Evolutionary conservation across 768 basidiomycete genomes (phyloP).

Genomic region (Phaeotremella skinneri): DNA sequence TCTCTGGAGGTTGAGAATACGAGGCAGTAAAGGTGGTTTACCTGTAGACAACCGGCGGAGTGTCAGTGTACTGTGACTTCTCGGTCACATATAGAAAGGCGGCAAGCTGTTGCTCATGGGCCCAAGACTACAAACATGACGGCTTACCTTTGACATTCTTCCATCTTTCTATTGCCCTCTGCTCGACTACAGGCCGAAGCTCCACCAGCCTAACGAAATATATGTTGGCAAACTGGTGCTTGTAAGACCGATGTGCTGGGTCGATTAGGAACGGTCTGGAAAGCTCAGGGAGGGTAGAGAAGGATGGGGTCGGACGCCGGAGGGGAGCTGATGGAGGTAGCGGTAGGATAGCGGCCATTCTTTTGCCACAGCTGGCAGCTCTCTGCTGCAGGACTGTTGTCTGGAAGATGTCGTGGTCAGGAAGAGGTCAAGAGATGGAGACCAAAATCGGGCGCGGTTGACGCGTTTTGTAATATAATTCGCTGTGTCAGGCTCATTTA

Average conservation of each 20-base stretch:
- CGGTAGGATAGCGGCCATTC: slow-evolving; percentile 21
- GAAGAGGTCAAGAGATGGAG: too few species aligned
- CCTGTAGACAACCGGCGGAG: slow-evolving; percentile 8
- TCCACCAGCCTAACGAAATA: slow-evolving; percentile 64
- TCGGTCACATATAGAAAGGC: neutral
- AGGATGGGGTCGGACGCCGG: slow-evolving; percentile 31
- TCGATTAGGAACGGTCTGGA: slow-evolving; percentile 47
- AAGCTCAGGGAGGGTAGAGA: slow-evolving; percentile 37
- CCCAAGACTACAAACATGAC: neutral
- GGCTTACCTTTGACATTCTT: slow-evolving; percentile 53
- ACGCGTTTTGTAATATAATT: neutral
- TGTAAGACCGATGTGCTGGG: slow-evolving; percentile 55
- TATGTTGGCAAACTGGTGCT: slow-evolving; percentile 70
- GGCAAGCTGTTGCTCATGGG: neutral
- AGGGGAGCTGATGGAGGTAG: neutral
- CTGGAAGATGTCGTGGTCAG: too few species aligned
- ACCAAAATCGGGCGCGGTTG: neutral
- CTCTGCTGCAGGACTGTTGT: too few species aligned
- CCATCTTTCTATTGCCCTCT: slow-evolving; percentile 60
- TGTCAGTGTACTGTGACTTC: slow-evolving; percentile 1
- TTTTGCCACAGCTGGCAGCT: neutral
- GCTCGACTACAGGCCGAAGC: slow-evolving; percentile 57
- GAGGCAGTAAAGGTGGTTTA: slow-evolving; percentile 24
- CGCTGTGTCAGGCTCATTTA: neutral
- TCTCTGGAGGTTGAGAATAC: slow-evolving; percentile 66